Conservation (phyloP, 208 protist species). For the Angomonas ambiguus region DNA sequence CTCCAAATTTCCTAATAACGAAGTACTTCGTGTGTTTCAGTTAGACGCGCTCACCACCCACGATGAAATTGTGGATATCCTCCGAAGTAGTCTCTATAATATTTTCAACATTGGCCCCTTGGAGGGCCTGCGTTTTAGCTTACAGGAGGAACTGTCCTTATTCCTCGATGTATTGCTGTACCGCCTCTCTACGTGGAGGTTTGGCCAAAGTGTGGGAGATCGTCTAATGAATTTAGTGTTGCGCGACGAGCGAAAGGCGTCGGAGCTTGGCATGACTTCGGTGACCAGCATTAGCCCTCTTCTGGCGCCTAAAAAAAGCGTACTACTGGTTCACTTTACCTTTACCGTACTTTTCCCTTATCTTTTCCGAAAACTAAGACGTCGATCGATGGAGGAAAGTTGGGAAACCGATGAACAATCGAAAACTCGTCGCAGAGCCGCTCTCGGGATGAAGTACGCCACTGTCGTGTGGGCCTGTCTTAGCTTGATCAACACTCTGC, state of each 20-base stretch:
- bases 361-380: slow-evolving; percentile 66
- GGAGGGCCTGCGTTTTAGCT: slow-evolving; percentile 61
- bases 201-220: slow-evolving; percentile 72
- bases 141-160: slow-evolving; percentile 79
- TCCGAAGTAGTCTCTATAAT: slow-evolving; percentile 50
- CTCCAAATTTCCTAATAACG: slow-evolving; percentile 64
- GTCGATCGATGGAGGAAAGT: slow-evolving; percentile 58
- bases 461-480: slow-evolving; percentile 50
- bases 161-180: slow-evolving; percentile 64
- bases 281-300: slow-evolving; percentile 49
- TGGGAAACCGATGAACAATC: slow-evolving; percentile 50
- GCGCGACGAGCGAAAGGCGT: slow-evolving; percentile 67
- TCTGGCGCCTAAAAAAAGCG: slow-evolving; percentile 52
- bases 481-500: slow-evolving; percentile 73
- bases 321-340: slow-evolving; percentile 68
- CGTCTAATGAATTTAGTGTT: slow-evolving; percentile 81
- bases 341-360: slow-evolving; percentile 77
- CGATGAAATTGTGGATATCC: slow-evolving; percentile 75
- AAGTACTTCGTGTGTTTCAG: slow-evolving; percentile 82
- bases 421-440: slow-evolving; percentile 26
- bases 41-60: slow-evolving; percentile 65
- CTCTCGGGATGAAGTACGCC: slow-evolving; percentile 41
- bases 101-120: slow-evolving; percentile 67
- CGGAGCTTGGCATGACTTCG: slow-evolving; percentile 30
- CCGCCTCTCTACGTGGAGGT: slow-evolving; percentile 63